Base-by-base conservation (phyloP, 2,329 filamentous ascomycete genomes). In the Fusarium protoensiforme region DNA sequence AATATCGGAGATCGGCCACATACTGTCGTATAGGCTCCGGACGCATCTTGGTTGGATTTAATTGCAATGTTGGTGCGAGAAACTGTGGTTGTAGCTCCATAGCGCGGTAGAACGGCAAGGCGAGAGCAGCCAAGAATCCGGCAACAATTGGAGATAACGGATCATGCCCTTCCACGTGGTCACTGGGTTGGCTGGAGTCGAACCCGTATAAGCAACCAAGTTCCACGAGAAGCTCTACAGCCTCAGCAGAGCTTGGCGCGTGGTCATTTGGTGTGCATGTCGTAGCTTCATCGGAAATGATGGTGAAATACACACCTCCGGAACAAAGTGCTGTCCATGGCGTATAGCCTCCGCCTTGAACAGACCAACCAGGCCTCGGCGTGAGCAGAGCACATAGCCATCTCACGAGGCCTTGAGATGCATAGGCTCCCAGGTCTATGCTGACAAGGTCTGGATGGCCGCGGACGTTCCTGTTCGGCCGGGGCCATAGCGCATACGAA, bases 1-100 rank as follows among this genome's bases (percentile, higher is more conserved):
- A 73, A 59, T 77, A 76, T 46, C 38, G 62, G 39, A 78, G 58
- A 31, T 76, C 66, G 48, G 54, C 35, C 24, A 53, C 39, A n/a
- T 46, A 67, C 24, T 64, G 56, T 31, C 61, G 56, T 58, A 69
- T 48, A 14, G 20, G 61, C 4, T 29, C 56, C 3, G 24, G 31
- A 4, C 35, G 22, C 3, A 58, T 41, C 11, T 51, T 38, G 29
- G 53, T 24, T 57, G 58, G 38, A n/a, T 66, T 62, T 38, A 43
- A 13, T 27, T 24, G 18, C 20, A 65, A 27, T 36, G 10, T 38
- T 18, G 64, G 24, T 0, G 31, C 29, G 13, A 39, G 24, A 20
- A 66, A 66, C 39, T 66, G 22, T 31, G 48, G 46, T 38, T 61
- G 64, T 9, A 61, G 33, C 4, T 57, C 13, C 1, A 61, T 4